A percentile compares a stretch with the other conserved stretches of the same genome.
Conservation (phyloP, 2,329 filamentous ascomycete genomes). For the Clonostachys sp. region DNA sequence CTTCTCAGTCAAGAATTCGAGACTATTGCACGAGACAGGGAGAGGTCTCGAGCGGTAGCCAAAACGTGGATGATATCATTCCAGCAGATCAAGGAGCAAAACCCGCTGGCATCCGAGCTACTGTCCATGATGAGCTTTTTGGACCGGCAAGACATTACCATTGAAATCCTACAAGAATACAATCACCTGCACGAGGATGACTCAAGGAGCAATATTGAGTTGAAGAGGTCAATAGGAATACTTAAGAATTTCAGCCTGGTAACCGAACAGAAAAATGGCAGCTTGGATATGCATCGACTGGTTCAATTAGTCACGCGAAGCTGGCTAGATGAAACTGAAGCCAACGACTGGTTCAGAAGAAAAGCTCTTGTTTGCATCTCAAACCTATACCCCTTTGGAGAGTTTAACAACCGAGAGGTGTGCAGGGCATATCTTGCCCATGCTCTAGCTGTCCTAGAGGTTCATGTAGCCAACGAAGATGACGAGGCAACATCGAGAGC, state of each 20-base stretch:
- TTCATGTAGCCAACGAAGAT: too few species aligned
- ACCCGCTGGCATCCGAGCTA: slow-evolving; percentile 14
- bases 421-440: too few species aligned
- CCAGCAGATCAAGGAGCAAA: slow-evolving; percentile 18
- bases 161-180: slow-evolving; percentile 7
- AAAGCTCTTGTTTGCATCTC: too few species aligned
- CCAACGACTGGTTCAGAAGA: too few species aligned
- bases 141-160: slow-evolving; percentile 19
- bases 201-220: neutral
- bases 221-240: slow-evolving; percentile 10
- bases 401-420: too few species aligned
- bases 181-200: too few species aligned
- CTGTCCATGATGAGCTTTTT: slow-evolving; percentile 22
- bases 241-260: slow-evolving; percentile 19
- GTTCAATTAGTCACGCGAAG: slow-evolving; percentile 23
- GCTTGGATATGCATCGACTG: slow-evolving; percentile 21
- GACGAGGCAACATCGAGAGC: too few species aligned
- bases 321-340: slow-evolving; percentile 11
- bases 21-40: slow-evolving; percentile 16
- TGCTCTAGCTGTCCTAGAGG: too few species aligned
- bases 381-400: too few species aligned
- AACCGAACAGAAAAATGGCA: slow-evolving; percentile 5
- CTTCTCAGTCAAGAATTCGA: slow-evolving; percentile 22
- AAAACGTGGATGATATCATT: slow-evolving; percentile 27
- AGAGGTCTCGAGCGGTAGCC: slow-evolving; percentile 14